Conservation (phyloP, 495 filamentous ascomycete genomes). For the Penicillium simplicissimum region DNA sequence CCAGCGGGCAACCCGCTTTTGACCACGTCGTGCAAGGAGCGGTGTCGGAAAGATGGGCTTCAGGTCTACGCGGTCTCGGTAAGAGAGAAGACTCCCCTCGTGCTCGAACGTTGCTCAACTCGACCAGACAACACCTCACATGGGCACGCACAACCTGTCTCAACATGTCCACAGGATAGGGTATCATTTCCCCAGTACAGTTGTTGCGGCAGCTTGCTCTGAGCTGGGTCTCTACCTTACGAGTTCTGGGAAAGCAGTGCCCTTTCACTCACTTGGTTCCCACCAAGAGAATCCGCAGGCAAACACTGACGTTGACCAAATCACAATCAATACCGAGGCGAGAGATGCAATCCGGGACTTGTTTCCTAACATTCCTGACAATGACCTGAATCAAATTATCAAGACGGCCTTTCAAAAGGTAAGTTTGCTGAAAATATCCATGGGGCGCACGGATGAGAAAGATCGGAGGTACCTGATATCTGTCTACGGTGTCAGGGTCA, state of each 20-base stretch:
- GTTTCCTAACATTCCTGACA: constrained; percentile 82
- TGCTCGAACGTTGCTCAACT: constrained; percentile 14
- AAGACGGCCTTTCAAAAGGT: constrained; percentile 84
- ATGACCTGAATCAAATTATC: constrained; percentile 75
- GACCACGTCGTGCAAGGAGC: constrained; percentile 75
- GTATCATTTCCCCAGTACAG: constrained; percentile 67
- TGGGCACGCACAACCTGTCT: constrained; percentile 53
- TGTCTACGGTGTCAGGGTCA: constrained; percentile 40
- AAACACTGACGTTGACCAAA: constrained; percentile 49
- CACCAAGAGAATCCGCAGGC: constrained; percentile 14
- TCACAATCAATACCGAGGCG: constrained; percentile 70
- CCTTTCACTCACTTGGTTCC: constrained; percentile 29
- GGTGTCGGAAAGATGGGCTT: constrained; percentile 65
- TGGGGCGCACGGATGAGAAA: constrained; percentile 6
- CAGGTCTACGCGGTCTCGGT: constrained; percentile 82
- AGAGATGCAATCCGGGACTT: constrained; percentile 74
- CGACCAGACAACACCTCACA: constrained; percentile 47
- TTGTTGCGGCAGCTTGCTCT: constrained; percentile 57
- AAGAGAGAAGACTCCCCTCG: constrained; percentile 19
- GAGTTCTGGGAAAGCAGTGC: constrained; percentile 43
- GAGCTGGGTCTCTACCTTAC: constrained; percentile 46
- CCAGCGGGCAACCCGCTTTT: constrained; percentile 77
- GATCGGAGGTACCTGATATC: constrained; percentile 23
- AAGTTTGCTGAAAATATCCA: constrained; percentile 21
- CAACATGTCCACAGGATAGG: constrained; percentile 76